Evolutionary conservation across 208 protist species (phyloP).

Genomic region (Herpetomonas muscarum): DNA sequence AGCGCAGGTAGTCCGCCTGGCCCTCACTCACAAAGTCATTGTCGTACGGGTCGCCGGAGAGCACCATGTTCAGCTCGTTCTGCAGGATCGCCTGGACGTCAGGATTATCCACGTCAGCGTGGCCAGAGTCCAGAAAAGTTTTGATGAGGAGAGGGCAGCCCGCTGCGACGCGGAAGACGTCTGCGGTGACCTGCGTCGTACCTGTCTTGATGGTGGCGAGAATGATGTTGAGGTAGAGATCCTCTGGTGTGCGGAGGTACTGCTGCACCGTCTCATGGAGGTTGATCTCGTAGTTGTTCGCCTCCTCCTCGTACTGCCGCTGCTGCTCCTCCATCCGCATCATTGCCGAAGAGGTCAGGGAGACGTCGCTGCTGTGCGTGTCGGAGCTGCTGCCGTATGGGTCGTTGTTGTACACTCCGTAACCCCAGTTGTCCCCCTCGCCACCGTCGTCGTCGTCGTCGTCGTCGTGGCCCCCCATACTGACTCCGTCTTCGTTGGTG

Average conservation of each 20-base stretch:
- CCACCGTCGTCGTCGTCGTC: not conserved
- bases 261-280: conserved; percentile 66
- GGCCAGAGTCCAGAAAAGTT: conserved; percentile 55
- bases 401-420: conserved; percentile 7
- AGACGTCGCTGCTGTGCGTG: conserved; percentile 4
- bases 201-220: conserved; percentile 68
- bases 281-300: conserved; percentile 51
- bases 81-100: conserved; percentile 63
- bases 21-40: conserved; percentile 38
- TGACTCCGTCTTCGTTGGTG: not conserved
- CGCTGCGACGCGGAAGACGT: conserved; percentile 48
- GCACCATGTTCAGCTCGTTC: conserved; percentile 55
- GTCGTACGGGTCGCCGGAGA: conserved; percentile 39
- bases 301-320: conserved; percentile 6
- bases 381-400: conserved; percentile 1
- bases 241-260: conserved; percentile 58
- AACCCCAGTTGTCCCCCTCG: conserved; percentile 11
- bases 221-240: conserved; percentile 82
- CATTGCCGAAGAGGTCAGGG: not conserved
- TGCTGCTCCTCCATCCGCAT: not conserved
- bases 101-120: conserved; percentile 48
- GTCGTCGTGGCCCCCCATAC: not conserved
- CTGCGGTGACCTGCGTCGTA: conserved; percentile 45
- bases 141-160: conserved; percentile 56
- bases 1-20: conserved; percentile 57